phyloP scores from a whole-genome alignment of 805 yeast genomes.

The Myxozyma neotropica region DNA sequence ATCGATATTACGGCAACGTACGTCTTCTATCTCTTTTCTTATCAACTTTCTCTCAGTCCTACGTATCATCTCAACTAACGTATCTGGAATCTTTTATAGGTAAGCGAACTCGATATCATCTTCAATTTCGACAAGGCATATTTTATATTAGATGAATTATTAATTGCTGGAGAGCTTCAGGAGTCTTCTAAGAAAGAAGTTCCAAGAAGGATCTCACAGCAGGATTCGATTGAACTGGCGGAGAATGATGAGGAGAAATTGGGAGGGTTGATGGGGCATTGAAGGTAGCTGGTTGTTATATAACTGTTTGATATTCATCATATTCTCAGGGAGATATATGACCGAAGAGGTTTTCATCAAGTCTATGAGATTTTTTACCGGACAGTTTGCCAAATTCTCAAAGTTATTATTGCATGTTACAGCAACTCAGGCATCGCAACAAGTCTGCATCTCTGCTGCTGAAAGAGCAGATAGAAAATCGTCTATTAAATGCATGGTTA shows the following conservation, averaged over 20 bases:
- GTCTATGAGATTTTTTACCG: too few relatives aligned
- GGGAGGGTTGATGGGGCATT: not conserved
- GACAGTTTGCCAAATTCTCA: too few relatives aligned
- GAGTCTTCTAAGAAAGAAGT: slow-evolving; percentile 83
- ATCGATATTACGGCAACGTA: slow-evolving; percentile 90
- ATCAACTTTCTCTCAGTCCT: too few relatives aligned
- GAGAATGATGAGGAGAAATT: slow-evolving; percentile 57
- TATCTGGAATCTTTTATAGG: not conserved
- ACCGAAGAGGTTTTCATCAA: too few relatives aligned
- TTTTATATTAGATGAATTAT: slow-evolving; percentile 83
- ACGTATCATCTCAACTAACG: too few relatives aligned
- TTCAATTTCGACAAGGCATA: slow-evolving; percentile 94
- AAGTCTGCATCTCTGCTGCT: too few relatives aligned
- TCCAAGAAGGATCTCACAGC: slow-evolving; percentile 71
- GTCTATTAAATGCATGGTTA: too few relatives aligned
- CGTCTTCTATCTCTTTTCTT: not conserved
- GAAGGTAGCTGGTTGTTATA: not conserved
- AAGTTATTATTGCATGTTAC: too few relatives aligned
- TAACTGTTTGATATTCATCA: too few relatives aligned
- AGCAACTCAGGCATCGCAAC: too few relatives aligned
- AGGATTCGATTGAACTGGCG: slow-evolving; percentile 81
- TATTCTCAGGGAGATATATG: too few relatives aligned
- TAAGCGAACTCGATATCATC: slow-evolving; percentile 89
- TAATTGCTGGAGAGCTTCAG: slow-evolving; percentile 83
- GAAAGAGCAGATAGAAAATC: too few relatives aligned